Percentiles rank a stretch among this genome's conserved stretches.
phyloP scores from a whole-genome alignment of 2,329 filamentous ascomycete species.

The Sporothrix mexicana region DNA sequence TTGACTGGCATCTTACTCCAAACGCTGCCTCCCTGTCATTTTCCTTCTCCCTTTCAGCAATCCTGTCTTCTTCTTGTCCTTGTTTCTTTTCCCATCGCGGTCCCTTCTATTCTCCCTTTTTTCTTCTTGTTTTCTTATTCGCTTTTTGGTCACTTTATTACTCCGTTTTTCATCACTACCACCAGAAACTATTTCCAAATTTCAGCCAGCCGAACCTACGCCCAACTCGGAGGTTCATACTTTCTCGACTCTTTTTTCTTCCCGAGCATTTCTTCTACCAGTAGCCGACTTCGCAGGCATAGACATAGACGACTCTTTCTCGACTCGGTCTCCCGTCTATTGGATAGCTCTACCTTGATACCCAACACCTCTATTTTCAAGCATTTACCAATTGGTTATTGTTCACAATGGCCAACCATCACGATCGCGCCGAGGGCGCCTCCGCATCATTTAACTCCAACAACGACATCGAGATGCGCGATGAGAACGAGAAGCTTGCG shows the following conservation, averaged over 20 bases:
- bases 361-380: neutral
- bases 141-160: constrained; percentile 3
- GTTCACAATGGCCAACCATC: constrained; percentile 40
- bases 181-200: neutral
- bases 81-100: neutral
- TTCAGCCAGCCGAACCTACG: constrained; percentile 27
- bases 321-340: neutral
- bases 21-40: constrained; percentile 19
- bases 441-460: constrained; percentile 45
- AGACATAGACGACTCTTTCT: neutral
- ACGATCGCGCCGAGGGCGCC: constrained; percentile 41
- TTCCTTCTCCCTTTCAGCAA: constrained; percentile 13
- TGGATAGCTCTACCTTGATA: neutral
- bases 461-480: constrained; percentile 41
- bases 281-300: neutral
- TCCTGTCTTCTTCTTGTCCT: constrained; percentile 12
- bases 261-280: neutral
- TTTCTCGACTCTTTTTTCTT: neutral
- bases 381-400: too few relatives aligned
- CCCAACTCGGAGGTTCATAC: constrained; percentile 36
- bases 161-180: constrained; percentile 1
- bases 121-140: neutral
- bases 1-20: constrained; percentile 18
- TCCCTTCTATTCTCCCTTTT: neutral
- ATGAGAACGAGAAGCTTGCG: constrained; percentile 45